Evolutionary conservation across 257 asterid genomes (phyloP).

Genomic region (Phtheirospermum japonicum): DNA sequence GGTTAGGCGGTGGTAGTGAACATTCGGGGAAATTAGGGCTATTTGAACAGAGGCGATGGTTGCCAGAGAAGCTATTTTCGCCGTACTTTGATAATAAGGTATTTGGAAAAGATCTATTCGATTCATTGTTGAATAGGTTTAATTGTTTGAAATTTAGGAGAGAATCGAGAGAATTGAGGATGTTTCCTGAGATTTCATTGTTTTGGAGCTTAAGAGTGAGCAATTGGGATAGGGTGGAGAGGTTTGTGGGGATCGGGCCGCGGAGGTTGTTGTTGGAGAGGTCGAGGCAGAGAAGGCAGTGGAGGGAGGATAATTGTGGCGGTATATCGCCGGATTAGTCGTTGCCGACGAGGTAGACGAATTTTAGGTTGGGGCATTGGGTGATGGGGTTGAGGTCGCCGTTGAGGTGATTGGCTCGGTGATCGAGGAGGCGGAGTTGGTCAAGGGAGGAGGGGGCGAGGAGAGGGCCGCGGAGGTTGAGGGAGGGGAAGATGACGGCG

Average conservation of each 20-base stretch:
- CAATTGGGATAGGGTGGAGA: too few relatives aligned
- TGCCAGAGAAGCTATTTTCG: slow-evolving; percentile 53
- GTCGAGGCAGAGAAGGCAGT: slow-evolving; percentile 79
- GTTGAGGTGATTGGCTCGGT: slow-evolving; percentile 70
- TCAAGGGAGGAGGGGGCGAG: slow-evolving; percentile 61
- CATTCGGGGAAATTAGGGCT: slow-evolving; percentile 26
- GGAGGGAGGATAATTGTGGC: slow-evolving; percentile 47
- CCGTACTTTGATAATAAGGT: too few relatives aligned
- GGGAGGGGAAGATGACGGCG: too few relatives aligned
- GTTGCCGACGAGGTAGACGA: slow-evolving; percentile 61
- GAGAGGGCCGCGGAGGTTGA: slow-evolving; percentile 78
- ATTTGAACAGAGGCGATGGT: slow-evolving; percentile 59
- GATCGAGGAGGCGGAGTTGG: slow-evolving; percentile 77
- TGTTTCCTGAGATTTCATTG: slow-evolving; percentile 66
- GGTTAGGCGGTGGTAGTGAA: too few relatives aligned
- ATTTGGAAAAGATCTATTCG: slow-evolving; percentile 48
- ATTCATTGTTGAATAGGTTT: slow-evolving; percentile 67
- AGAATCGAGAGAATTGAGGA: slow-evolving; percentile 48
- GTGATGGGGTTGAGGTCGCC: slow-evolving; percentile 54
- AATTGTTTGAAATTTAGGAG: slow-evolving; percentile 45
- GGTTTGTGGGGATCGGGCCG: too few relatives aligned
- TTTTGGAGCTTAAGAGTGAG: too few relatives aligned
- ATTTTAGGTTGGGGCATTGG: slow-evolving; percentile 63
- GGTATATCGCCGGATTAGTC: slow-evolving; percentile 80
- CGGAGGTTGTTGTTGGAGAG: too few relatives aligned